These are phyloP conservation scores for Pseudoperonospora humuli DNA, from an alignment of 352 stramenopile species.

Conservation along the genomic window DNA sequence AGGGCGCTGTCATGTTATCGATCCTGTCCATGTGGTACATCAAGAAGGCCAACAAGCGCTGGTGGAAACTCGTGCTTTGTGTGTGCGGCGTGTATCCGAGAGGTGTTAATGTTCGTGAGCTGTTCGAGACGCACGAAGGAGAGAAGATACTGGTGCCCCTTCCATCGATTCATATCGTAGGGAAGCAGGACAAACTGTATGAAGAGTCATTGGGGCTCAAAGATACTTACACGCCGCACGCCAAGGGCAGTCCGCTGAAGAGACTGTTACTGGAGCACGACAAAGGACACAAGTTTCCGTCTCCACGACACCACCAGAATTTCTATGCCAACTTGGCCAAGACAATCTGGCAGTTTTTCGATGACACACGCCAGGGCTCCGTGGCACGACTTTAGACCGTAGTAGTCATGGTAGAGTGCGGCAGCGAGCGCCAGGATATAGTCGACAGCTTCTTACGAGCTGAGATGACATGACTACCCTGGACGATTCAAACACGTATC, in stretches of 20 bases:
- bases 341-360: slow-evolving; percentile 42
- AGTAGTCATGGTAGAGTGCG: no score
- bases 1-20: slow-evolving; percentile 62
- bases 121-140: slow-evolving; percentile 39
- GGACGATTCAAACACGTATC: no score
- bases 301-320: slow-evolving; percentile 32
- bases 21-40: slow-evolving; percentile 54
- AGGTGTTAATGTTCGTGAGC: slow-evolving; percentile 29
- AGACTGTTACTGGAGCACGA: slow-evolving; percentile 39
- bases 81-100: slow-evolving; percentile 33
- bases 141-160: slow-evolving; percentile 34
- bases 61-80: slow-evolving; percentile 50
- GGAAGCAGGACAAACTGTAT: slow-evolving; percentile 43
- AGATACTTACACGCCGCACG: slow-evolving; percentile 35
- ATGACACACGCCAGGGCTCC: slow-evolving; percentile 23
- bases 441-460: no score
- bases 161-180: slow-evolving; percentile 51
- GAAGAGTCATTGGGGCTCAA: slow-evolving; percentile 31
- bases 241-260: slow-evolving; percentile 24
- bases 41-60: slow-evolving; percentile 27
- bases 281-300: slow-evolving; percentile 63
- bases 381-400: slow-evolving; percentile 28
- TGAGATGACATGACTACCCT: no score
- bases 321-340: slow-evolving; percentile 36
- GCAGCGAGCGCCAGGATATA: no score